phyloP scores from a whole-genome alignment of 2,329 filamentous ascomycete species.

The Pseudogymnoascus sp. region DNA sequence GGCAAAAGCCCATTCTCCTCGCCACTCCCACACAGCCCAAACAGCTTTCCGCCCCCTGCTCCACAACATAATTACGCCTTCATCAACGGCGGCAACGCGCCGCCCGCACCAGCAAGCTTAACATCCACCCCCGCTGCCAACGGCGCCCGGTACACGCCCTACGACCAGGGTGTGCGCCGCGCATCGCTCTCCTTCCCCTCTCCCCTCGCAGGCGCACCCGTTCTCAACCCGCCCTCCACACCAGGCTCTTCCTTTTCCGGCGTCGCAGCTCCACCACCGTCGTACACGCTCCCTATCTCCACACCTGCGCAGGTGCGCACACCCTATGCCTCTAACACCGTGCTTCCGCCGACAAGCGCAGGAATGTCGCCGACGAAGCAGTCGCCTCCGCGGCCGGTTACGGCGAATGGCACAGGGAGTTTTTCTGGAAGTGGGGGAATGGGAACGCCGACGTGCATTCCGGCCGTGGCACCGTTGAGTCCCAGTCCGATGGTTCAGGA shows the following conservation, averaged over 20 bases:
- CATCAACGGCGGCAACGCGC: constrained; percentile 18
- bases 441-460: constrained; percentile 39
- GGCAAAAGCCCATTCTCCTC: constrained; percentile 25
- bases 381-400: constrained; percentile 22
- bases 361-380: constrained; percentile 41
- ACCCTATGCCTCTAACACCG: not conserved
- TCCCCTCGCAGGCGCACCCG: constrained; percentile 22
- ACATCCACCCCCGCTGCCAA: not conserved
- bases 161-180: constrained; percentile 17
- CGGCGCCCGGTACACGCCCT: not conserved
- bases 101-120: constrained; percentile 9
- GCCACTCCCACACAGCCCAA: constrained; percentile 25
- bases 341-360: constrained; percentile 26
- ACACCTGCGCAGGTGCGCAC: constrained; percentile 15
- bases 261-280: constrained; percentile 12
- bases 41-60: constrained; percentile 25
- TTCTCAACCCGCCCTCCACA: constrained; percentile 20
- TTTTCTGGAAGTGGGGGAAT: constrained; percentile 12
- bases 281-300: constrained; percentile 11
- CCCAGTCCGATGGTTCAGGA: constrained; percentile 50
- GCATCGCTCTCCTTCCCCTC: constrained; percentile 23
- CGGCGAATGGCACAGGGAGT: constrained; percentile 19
- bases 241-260: constrained; percentile 11
- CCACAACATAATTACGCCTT: constrained; percentile 21
- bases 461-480: constrained; percentile 47